Base-by-base conservation (phyloP, 352 stramenopile species). In the Thraustochytrium striatum region DNA sequence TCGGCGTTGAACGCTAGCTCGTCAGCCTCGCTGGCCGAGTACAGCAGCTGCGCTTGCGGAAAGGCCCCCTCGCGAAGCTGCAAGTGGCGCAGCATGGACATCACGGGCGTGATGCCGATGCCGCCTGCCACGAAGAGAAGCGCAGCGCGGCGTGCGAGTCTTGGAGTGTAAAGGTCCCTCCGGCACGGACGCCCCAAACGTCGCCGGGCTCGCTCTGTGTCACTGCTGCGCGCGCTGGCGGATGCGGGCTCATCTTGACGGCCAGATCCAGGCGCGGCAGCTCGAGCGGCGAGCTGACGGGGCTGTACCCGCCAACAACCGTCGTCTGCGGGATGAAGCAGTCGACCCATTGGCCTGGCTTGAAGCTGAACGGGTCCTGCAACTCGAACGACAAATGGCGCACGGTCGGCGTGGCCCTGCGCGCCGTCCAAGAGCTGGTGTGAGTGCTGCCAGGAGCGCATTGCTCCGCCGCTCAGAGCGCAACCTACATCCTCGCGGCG, bases 31-130 rank as follows among this genome's bases (percentile, higher is more conserved):
- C n/a, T n/a, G n/a, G n/a, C n/a, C n/a, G n/a, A n/a, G n/a, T n/a
- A n/a, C n/a, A n/a, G n/a, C n/a, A n/a, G n/a, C n/a, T n/a, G n/a
- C n/a, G n/a, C n/a, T n/a, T n/a, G n/a, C n/a, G n/a, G n/a, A n/a
- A n/a, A n/a, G n/a, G n/a, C n/a, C n/a, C n/a, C n/a, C n/a, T n/a
- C n/a, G n/a, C n/a, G n/a, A n/a, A 70, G 59, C 21, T 9, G 33
- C 1, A 70, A 28, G 28, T 70, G 59, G 59, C 41, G 59, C 38
- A 38, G 35, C 59, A 70, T 70, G 36, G 33, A 9, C 35, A 53
- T 53, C 9, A 70, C 35, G 9, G 59, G 59, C 19, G 59, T 70
- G 59, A 70, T 70, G 19, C 59, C 59, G 38, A 70, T 70, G 36
- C 59, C 59, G 21, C 59, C 59, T 13, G 59, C 59, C 13, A 70